phyloP scores from a whole-genome alignment of 176 grass and related monocot species.

The Rhynchospora breviuscula region DNA sequence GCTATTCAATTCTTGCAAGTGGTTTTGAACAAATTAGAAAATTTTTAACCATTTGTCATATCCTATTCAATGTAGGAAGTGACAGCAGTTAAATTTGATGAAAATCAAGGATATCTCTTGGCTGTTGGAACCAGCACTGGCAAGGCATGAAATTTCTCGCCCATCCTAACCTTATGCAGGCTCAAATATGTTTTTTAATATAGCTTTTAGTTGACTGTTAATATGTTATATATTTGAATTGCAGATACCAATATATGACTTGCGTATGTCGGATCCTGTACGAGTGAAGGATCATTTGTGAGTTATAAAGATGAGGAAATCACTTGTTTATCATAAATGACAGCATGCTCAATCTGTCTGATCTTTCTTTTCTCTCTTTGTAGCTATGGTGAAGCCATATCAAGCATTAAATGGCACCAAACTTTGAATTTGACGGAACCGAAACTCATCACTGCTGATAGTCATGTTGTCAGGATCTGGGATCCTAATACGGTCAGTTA shows the following conservation, averaged over 20 bases:
- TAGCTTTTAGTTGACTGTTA: neutral
- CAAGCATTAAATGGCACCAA: constrained; percentile 89
- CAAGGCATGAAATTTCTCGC: constrained; percentile 42
- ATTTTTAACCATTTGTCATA: constrained; percentile 21
- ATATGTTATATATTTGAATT: constrained; percentile 3
- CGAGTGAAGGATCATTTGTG: constrained; percentile 97
- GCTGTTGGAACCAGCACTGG: constrained; percentile 78
- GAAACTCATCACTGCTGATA: constrained; percentile 82
- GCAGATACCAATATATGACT: constrained; percentile 86
- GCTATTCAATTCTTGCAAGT: constrained; percentile 9
- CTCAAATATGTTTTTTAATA: neutral
- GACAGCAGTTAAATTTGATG: constrained; percentile 80
- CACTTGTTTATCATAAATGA: neutral
- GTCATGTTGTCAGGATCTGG: constrained; percentile 84
- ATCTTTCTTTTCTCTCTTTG: constrained; percentile 17
- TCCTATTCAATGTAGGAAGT: constrained; percentile 62
- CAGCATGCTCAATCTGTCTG: constrained; percentile 32
- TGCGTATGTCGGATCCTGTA: constrained; percentile 82
- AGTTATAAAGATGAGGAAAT: constrained; percentile 30
- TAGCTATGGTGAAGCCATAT: constrained; percentile 84
- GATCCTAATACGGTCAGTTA: constrained; percentile 88
- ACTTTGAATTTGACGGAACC: constrained; percentile 78
- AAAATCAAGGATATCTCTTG: constrained; percentile 75
- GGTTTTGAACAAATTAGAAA: neutral
- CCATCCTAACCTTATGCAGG: constrained; percentile 7